Percentiles rank a stretch among this genome's conserved stretches.
phyloP scores from a whole-genome alignment of 768 basidiomycete genomes.

The Rhodosporidiobolus sp. region DNA sequence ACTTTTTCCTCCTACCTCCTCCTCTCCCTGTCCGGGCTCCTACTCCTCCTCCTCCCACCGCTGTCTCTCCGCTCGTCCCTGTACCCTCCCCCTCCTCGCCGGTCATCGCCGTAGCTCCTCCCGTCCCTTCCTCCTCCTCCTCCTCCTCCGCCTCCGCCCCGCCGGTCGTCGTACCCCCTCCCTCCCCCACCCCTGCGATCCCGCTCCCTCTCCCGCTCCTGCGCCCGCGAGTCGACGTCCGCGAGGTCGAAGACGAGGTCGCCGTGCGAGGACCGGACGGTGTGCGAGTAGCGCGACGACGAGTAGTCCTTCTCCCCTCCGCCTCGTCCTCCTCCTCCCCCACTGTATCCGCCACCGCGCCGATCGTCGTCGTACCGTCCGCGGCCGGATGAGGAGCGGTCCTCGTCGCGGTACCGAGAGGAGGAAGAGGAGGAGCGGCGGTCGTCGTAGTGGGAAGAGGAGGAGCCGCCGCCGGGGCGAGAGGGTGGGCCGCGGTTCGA shows the following conservation, averaged over 20 bases:
- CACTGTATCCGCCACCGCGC: slow-evolving; percentile 26
- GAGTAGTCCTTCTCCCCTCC: slow-evolving; percentile 56
- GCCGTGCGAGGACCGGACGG: slow-evolving; percentile 48
- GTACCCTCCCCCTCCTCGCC: neutral
- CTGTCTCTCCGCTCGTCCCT: neutral
- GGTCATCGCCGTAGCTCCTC: neutral
- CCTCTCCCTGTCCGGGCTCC: neutral
- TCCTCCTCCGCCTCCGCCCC: neutral
- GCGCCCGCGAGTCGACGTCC: slow-evolving; percentile 52
- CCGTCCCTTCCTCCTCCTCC: neutral
- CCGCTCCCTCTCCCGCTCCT: neutral
- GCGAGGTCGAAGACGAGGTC: slow-evolving; percentile 56
- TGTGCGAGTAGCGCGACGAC: slow-evolving; percentile 44
- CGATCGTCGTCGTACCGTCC: slow-evolving; percentile 11
- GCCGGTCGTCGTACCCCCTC: neutral
- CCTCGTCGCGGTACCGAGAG: slow-evolving; percentile 16
- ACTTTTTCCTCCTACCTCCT: neutral
- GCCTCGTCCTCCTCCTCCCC: slow-evolving; percentile 44
- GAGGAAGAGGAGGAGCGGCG: neutral
- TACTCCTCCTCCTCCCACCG: neutral
- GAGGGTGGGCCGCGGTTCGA: slow-evolving; percentile 56
- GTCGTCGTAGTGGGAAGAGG: slow-evolving; percentile 8
- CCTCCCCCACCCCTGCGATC: neutral
- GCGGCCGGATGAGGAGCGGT: too few relatives aligned
- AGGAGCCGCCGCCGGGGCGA: slow-evolving; percentile 27